Evolutionary conservation across 306 rosid species (phyloP), one percentile per base, ranked within the genome.

Genomic region (Corylus heterophylla): DNA sequence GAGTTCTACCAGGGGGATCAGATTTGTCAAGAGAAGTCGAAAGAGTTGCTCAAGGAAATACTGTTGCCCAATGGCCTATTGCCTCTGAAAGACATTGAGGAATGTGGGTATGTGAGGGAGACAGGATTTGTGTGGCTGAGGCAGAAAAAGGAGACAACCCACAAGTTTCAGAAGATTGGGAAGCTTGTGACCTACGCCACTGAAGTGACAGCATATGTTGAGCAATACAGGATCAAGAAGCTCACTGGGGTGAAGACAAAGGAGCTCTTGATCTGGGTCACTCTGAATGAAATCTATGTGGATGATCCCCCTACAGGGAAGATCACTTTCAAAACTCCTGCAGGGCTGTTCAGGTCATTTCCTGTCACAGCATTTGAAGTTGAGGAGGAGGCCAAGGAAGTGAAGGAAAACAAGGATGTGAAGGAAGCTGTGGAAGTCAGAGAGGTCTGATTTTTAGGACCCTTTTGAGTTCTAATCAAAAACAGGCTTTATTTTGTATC

Each of bases 111-210:
- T 74, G 85, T 89, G 77, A 79, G 82, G 20, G 93, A 90, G 12
- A 80, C 87, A 0, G 99, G 99, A 7, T 90, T 88, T n/a, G 98
- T 93, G 49, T 91, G 99, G 99, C 87, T 96, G 4, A 96, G 86
- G 87, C 98, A 93, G 75, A 90, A 91, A 81, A 88, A 88, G 77
- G 81, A 58, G 49, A 37, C 1, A 0, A 88, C 87, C 47, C 99
- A 95, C 93, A 93, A 90, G 81, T 96, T 93, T 20, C 91, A 96
- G 0, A 86, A 93, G 85, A 86, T 96, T 9, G 96, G 93, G 27
- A 95, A 78, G 84, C 87, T 76, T 0, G 94, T 86, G 1, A 63
- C 88, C 0, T 96, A 91, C 52, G 97, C 83, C 0, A 48, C 92
- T 0, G 93, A 93, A 54, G 98, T 93, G 4, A 93, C 96, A 0